Conservation (phyloP, 805 yeast species). For the Candida ponderosae region DNA sequence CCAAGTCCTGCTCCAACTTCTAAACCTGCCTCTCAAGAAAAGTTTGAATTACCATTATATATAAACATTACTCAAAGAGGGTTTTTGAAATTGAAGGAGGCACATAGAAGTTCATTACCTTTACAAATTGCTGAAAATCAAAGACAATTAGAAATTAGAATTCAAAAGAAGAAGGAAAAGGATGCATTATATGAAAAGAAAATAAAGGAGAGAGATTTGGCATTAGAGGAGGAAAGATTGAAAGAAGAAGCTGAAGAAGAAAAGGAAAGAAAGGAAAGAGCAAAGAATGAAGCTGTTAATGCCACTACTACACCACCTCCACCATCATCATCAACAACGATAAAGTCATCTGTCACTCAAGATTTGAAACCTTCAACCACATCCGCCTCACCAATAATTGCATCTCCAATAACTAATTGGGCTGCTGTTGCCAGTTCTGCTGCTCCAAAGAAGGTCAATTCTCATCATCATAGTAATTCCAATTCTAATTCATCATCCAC, state of each 20-base stretch:
- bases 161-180: not conserved
- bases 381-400: conserved; percentile 4
- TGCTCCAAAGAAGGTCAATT: conserved; percentile 18
- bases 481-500: conserved; percentile 8
- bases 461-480: not conserved
- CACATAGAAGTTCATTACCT: not conserved
- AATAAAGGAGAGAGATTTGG: not conserved
- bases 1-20: too few species aligned
- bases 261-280: conserved; percentile 1
- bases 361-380: conserved; percentile 2
- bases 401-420: conserved; percentile 14
- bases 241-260: conserved; percentile 4
- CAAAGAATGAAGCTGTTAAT: not conserved
- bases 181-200: not conserved
- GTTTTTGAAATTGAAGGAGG: not conserved
- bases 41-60: conserved; percentile 3
- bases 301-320: conserved; percentile 13
- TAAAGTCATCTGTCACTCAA: too few species aligned
- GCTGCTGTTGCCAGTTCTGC: conserved; percentile 15
- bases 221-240: not conserved
- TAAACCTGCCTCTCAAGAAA: not conserved
- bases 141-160: not conserved
- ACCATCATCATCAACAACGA: conserved; percentile 9
- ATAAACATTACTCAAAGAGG: conserved; percentile 6
- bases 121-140: not conserved